Percentiles rank a stretch among this genome's conserved stretches.
Conservation (phyloP, 1,284 basidiomycete species). For the Amylostereum areolatum region DNA sequence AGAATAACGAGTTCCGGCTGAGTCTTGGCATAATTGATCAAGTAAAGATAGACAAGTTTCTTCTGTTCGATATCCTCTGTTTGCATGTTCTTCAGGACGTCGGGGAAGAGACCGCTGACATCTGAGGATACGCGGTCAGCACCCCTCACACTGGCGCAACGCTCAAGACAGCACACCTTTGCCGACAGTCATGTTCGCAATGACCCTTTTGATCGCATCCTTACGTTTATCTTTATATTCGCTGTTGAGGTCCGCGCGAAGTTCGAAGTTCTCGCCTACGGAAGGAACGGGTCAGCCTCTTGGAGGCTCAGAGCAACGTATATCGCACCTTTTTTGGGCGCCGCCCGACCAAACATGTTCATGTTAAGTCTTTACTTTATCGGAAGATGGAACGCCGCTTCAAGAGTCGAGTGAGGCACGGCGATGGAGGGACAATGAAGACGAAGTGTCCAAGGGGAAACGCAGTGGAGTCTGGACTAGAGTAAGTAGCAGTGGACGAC, state of each 20-base stretch:
- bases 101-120: conserved; percentile 93
- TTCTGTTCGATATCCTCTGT: conserved; percentile 93
- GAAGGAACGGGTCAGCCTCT: not conserved
- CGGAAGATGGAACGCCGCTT: too few species aligned
- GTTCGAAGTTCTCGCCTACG: conserved; percentile 87
- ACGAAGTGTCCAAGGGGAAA: too few species aligned
- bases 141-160: conserved; percentile 1
- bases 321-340: conserved; percentile 14
- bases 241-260: conserved; percentile 91
- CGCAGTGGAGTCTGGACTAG: too few species aligned
- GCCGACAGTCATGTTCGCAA: conserved; percentile 94
- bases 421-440: too few species aligned
- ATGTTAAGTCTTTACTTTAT: conserved; percentile 1
- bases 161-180: conserved; percentile 55
- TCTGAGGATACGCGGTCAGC: conserved; percentile 41
- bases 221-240: conserved; percentile 94
- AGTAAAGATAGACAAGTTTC: conserved; percentile 96
- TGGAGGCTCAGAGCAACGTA: not conserved
- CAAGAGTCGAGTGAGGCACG: too few species aligned
- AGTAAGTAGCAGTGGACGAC: too few species aligned
- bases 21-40: conserved; percentile 98
- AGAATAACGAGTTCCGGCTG: conserved; percentile 97
- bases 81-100: conserved; percentile 99
- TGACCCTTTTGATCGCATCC: conserved; percentile 97
- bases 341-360: conserved; percentile 16